Evolutionary conservation across 169 alveolate species (phyloP).

Genomic region (Cyclospora cayetanensis): DNA sequence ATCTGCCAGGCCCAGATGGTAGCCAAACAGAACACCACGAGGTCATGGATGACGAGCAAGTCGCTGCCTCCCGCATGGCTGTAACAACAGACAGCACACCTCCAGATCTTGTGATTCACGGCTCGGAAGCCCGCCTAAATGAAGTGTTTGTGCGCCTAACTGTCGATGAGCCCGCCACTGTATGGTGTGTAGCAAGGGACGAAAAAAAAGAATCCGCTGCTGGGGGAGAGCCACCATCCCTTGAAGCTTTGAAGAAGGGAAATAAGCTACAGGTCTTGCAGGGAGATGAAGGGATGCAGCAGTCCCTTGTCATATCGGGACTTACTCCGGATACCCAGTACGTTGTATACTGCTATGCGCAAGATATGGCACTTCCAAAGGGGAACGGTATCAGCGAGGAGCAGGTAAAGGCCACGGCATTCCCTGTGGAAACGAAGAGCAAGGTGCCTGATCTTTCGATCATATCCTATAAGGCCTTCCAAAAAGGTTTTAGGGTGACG

Average conservation of each 20-base stretch:
- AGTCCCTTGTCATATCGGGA: constrained; percentile 44
- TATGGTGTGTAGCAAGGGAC: constrained; percentile 66
- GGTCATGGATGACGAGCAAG: constrained; percentile 60
- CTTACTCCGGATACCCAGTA: constrained; percentile 75
- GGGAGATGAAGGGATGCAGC: constrained; percentile 64
- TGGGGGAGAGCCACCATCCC: background rate
- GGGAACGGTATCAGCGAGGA: constrained; percentile 72
- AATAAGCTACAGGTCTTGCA: constrained; percentile 35
- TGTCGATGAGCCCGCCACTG: constrained; percentile 74
- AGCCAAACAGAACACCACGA: background rate
- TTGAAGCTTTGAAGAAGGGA: constrained; percentile 58
- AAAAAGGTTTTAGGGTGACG: constrained; percentile 73
- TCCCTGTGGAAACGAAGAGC: constrained; percentile 70
- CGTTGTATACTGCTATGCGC: constrained; percentile 74
- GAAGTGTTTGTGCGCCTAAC: constrained; percentile 10
- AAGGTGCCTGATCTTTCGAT: constrained; percentile 76
- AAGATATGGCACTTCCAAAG: constrained; percentile 76
- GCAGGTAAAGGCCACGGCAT: constrained; percentile 55
- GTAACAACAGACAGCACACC: constrained; percentile 72
- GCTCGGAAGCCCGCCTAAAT: constrained; percentile 9
- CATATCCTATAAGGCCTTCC: constrained; percentile 61
- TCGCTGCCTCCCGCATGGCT: constrained; percentile 63
- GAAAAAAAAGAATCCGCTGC: constrained; percentile 3
- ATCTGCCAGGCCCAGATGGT: background rate
- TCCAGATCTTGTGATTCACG: constrained; percentile 40